A percentile compares a stretch with the other conserved stretches of the same genome.
phyloP scores from a whole-genome alignment of 805 yeast species.

The Lachancea quebecensis region DNA sequence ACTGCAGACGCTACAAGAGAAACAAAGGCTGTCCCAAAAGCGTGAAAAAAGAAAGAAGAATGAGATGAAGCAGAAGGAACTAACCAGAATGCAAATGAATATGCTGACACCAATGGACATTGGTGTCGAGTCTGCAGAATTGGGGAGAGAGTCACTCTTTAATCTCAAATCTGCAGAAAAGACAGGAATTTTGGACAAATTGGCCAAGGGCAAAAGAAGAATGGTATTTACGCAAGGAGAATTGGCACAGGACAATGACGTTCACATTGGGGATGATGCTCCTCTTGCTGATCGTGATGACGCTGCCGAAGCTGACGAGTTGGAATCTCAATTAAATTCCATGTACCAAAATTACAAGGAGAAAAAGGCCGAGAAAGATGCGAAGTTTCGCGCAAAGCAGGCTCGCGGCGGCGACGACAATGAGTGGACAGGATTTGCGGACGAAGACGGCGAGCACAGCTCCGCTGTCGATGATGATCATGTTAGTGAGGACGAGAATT shows the following conservation, averaged over 20 bases:
- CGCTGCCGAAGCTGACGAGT: constrained; percentile 48
- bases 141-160: constrained; percentile 74
- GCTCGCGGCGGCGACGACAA: constrained; percentile 74
- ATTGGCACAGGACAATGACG: constrained; percentile 47
- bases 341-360: constrained; percentile 74
- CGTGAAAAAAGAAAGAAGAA: constrained; percentile 79
- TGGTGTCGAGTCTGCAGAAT: constrained; percentile 84
- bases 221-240: constrained; percentile 54
- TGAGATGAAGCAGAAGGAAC: constrained; percentile 80
- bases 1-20: constrained; percentile 62
- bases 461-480: constrained; percentile 30
- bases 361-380: constrained; percentile 58
- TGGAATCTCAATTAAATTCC: constrained; percentile 75
- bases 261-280: constrained; percentile 44
- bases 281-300: constrained; percentile 31
- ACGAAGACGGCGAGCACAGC: constrained; percentile 35
- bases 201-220: constrained; percentile 70
- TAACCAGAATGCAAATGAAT: constrained; percentile 88
- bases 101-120: constrained; percentile 90
- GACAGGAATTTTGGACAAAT: constrained; percentile 69
- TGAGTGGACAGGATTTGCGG: constrained; percentile 69
- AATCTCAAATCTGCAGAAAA: constrained; percentile 79
- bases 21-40: constrained; percentile 59
- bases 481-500: constrained; percentile 37
- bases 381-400: constrained; percentile 59